Conservation (phyloP, 2,329 filamentous ascomycete genomes). For the Exophiala mesophila region DNA sequence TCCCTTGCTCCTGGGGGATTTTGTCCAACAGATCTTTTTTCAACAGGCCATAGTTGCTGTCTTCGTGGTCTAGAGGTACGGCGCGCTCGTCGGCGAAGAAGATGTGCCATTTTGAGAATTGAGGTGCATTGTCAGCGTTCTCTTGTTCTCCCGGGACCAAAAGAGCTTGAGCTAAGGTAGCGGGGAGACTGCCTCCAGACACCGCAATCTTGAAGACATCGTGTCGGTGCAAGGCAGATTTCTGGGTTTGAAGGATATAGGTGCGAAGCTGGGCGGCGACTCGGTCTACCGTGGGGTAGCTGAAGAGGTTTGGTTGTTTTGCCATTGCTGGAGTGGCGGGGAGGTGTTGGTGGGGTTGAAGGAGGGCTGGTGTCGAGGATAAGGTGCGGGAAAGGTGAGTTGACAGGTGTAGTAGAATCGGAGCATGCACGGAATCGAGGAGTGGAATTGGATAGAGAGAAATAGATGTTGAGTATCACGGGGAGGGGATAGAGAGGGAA, state of each 20-base stretch:
- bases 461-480: no score
- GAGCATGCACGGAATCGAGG: no score
- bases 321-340: conserved; percentile 30
- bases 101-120: conserved; percentile 89
- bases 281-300: conserved; percentile 64
- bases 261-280: conserved; percentile 73
- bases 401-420: no score
- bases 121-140: conserved; percentile 30
- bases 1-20: conserved; percentile 63
- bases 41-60: conserved; percentile 89
- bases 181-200: conserved; percentile 88
- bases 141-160: conserved; percentile 44
- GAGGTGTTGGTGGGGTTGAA: neutral
- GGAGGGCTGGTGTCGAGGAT: no score
- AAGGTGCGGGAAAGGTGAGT: no score
- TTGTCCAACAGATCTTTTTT: conserved; percentile 86
- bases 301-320: conserved; percentile 62
- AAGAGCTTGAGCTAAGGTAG: conserved; percentile 78
- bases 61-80: conserved; percentile 82
- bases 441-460: no score
- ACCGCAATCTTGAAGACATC: conserved; percentile 84
- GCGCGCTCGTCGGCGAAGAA: conserved; percentile 98
- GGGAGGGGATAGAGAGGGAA: no score
- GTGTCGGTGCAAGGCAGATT: conserved; percentile 73
- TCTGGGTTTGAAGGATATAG: conserved; percentile 79